Conservation (phyloP, 129 eudicot genomes). For the Helianthus tuberosus region DNA sequence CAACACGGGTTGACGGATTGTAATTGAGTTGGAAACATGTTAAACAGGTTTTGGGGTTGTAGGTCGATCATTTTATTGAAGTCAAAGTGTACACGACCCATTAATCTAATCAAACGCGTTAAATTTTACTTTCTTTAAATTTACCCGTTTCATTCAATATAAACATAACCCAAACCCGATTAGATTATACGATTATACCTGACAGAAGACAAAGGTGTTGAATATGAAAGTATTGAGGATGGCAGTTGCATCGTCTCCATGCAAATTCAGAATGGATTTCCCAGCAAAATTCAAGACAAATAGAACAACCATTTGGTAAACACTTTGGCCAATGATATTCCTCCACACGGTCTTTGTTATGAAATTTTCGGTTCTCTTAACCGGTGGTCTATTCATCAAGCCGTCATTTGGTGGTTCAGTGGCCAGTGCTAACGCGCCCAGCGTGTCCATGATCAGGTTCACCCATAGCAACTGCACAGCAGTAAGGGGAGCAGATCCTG, state of each 20-base stretch:
- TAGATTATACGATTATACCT: slow-evolving; percentile 44
- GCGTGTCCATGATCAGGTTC: slow-evolving; percentile 92
- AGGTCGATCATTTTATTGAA: no score
- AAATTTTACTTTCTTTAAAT: background rate
- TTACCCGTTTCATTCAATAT: background rate
- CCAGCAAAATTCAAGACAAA: slow-evolving; percentile 71
- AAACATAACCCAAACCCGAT: background rate
- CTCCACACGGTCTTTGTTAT: slow-evolving; percentile 92
- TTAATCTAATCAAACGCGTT: background rate
- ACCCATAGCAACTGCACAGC: slow-evolving; percentile 97
- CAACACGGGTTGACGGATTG: background rate
- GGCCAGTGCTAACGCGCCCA: slow-evolving; percentile 93
- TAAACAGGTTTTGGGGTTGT: no score
- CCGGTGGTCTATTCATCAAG: slow-evolving; percentile 78
- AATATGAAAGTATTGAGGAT: slow-evolving; percentile 79
- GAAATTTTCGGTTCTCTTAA: slow-evolving; percentile 59
- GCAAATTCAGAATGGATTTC: slow-evolving; percentile 52
- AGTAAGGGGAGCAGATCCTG: slow-evolving; percentile 89
- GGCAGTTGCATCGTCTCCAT: slow-evolving; percentile 59
- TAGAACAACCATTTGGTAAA: slow-evolving; percentile 76
- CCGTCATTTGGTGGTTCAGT: slow-evolving; percentile 89
- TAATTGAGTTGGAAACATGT: no score
- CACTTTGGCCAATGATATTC: slow-evolving; percentile 80
- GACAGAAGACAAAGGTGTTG: slow-evolving; percentile 96
- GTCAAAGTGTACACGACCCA: no score